A percentile compares a stretch with the other conserved stretches of the same genome.
phyloP scores from a whole-genome alignment of 148 eudicot species.

The Rhododendron kiyosumense region DNA sequence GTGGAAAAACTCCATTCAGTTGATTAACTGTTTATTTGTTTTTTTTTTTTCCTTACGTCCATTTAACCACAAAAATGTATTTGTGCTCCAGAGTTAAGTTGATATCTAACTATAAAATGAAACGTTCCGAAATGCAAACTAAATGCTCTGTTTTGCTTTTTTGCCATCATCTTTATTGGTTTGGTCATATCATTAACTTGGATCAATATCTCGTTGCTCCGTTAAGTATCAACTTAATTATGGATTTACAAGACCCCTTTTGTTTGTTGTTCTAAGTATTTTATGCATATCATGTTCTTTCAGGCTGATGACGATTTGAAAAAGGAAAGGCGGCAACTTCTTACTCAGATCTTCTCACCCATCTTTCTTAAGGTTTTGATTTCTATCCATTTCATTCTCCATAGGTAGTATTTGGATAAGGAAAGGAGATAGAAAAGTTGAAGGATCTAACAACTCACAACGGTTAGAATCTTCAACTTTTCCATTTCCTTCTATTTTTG shows the following conservation, averaged over 20 bases:
- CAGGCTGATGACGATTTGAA: slow-evolving; percentile 73
- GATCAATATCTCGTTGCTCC: background rate
- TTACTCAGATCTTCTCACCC: slow-evolving; percentile 79
- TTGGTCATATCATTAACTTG: background rate
- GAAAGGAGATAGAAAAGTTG: background rate
- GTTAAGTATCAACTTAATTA: background rate
- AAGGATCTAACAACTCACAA: background rate
- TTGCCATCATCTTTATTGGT: background rate
- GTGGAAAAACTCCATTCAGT: background rate
- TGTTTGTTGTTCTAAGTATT: background rate
- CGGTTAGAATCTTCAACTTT: background rate
- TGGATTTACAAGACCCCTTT: background rate
- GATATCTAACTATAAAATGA: background rate
- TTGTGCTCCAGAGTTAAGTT: background rate
- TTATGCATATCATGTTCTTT: slow-evolving; percentile 11
- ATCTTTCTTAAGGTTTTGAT: slow-evolving; percentile 71
- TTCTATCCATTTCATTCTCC: background rate
- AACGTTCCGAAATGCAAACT: background rate
- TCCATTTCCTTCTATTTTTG: background rate
- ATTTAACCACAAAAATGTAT: background rate
- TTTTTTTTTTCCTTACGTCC: background rate
- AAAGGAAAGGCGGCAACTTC: slow-evolving; percentile 65
- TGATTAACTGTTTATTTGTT: background rate
- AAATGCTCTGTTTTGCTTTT: background rate
- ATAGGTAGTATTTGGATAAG: background rate